Evolutionary conservation across 2,329 filamentous ascomycete genomes (phyloP).

Genomic region (Colletotrichum cereale): DNA sequence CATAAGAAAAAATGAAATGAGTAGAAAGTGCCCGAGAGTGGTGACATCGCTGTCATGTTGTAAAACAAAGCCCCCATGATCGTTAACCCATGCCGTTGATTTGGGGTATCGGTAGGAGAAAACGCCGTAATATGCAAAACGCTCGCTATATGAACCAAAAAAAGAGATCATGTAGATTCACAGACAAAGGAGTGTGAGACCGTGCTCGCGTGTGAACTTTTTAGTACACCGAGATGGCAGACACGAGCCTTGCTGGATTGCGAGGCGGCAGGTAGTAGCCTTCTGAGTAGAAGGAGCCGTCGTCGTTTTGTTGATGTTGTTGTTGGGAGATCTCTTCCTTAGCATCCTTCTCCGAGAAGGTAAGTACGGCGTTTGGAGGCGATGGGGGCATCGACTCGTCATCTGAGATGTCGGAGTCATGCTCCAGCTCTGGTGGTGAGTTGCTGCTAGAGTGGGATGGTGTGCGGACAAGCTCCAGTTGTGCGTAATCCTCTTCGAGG

Average conservation of each 20-base stretch:
- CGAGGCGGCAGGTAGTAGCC: slow-evolving; percentile 67
- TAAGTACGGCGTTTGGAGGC: slow-evolving; percentile 68
- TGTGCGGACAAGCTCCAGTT: slow-evolving; percentile 77
- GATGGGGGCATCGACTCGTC: slow-evolving; percentile 82
- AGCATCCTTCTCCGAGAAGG: slow-evolving; percentile 70
- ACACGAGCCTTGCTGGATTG: slow-evolving; percentile 64
- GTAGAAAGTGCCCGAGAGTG: slow-evolving; percentile 26
- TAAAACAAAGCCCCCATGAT: slow-evolving; percentile 16
- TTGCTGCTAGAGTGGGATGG: slow-evolving; percentile 68
- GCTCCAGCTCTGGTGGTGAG: slow-evolving; percentile 77
- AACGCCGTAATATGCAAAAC: slow-evolving; percentile 48
- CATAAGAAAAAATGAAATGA: slow-evolving; percentile 24
- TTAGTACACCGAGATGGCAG: slow-evolving; percentile 70
- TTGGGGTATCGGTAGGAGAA: slow-evolving; percentile 45
- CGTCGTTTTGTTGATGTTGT: slow-evolving; percentile 56
- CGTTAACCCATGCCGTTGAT: slow-evolving; percentile 35
- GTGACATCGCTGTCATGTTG: slow-evolving; percentile 38
- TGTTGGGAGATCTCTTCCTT: slow-evolving; percentile 54
- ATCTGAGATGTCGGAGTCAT: slow-evolving; percentile 76
- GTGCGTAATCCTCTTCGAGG: slow-evolving; percentile 74
- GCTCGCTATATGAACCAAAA: slow-evolving; percentile 38
- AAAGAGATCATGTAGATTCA: slow-evolving; percentile 37
- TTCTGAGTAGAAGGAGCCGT: slow-evolving; percentile 60
- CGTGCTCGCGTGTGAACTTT: slow-evolving; percentile 23
- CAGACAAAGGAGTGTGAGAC: slow-evolving; percentile 35